These are phyloP conservation scores for Sodiomyces alkalinus DNA, from an alignment of 2,329 filamentous ascomycete species.

Conservation along the genomic window DNA sequence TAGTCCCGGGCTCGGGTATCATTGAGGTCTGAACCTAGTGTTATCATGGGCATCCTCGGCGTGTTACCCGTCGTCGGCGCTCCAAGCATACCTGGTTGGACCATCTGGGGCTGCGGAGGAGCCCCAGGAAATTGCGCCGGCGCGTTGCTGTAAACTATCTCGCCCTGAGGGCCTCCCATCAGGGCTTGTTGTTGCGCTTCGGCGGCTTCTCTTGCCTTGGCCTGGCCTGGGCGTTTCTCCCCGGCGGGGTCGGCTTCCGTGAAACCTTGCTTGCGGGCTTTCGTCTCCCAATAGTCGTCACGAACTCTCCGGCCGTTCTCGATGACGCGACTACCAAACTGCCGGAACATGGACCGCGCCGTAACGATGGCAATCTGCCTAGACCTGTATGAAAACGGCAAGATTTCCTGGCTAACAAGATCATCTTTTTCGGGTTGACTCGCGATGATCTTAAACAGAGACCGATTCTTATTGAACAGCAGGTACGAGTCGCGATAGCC, in stretches of 20 bases:
- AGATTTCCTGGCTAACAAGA: conserved; percentile 81
- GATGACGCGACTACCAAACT: conserved; percentile 92
- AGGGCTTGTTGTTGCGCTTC: conserved; percentile 50
- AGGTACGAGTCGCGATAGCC: conserved; percentile 96
- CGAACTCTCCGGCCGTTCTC: conserved; percentile 78
- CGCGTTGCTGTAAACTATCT: conserved; percentile 77
- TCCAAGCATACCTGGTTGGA: conserved; percentile 60
- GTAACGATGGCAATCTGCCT: conserved; percentile 97
- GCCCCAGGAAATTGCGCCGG: conserved; percentile 50
- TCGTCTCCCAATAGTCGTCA: conserved; percentile 98
- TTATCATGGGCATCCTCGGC: conserved; percentile 71
- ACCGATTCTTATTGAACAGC: conserved; percentile 96
- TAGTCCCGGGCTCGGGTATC: conserved; percentile 70
- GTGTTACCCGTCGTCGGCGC: conserved; percentile 41
- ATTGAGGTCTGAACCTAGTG: conserved; percentile 62
- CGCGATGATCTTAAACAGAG: conserved; percentile 93
- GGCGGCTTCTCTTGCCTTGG: conserved; percentile 73
- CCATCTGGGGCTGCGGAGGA: conserved; percentile 52
- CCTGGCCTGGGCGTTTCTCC: conserved; percentile 85
- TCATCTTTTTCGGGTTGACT: conserved; percentile 94
- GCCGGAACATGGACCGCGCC: conserved; percentile 93
- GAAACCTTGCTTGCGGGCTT: conserved; percentile 93
- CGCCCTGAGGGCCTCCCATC: conserved; percentile 56
- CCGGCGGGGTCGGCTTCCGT: conserved; percentile 92
- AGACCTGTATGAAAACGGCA: conserved; percentile 96